phyloP scores from a whole-genome alignment of 179 eudicot genomes.

The Pouteria campechiana region DNA sequence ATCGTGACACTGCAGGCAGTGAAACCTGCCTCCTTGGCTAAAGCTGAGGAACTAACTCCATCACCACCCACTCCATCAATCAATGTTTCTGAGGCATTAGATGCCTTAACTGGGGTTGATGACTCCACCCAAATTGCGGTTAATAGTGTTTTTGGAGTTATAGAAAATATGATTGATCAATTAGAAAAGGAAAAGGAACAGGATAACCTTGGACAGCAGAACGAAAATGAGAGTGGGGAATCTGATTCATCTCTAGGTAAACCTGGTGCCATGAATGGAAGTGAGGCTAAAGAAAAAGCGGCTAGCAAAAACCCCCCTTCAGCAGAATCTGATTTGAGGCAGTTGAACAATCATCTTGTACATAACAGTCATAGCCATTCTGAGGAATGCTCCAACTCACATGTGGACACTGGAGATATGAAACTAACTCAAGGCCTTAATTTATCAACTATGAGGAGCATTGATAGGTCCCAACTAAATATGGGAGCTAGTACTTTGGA shows the following conservation, averaged over 20 bases:
- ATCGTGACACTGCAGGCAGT: too few species aligned
- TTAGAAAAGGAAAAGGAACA: slow-evolving; percentile 43
- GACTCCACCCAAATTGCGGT: slow-evolving; percentile 97
- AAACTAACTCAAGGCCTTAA: slow-evolving; percentile 7
- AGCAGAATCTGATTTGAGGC: too few species aligned
- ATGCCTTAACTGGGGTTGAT: slow-evolving; percentile 76
- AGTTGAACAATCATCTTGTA: slow-evolving; percentile 3
- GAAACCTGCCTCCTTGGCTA: slow-evolving; percentile 12
- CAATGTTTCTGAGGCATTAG: slow-evolving; percentile 69
- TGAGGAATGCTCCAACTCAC: slow-evolving; percentile 33
- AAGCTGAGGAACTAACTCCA: too few species aligned
- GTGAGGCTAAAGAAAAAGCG: slow-evolving; percentile 10
- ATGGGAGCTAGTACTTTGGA: slow-evolving; percentile 5
- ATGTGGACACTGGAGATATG: slow-evolving; percentile 12
- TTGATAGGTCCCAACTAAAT: slow-evolving; percentile 4
- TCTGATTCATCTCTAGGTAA: slow-evolving; percentile 14
- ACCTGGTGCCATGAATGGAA: slow-evolving; percentile 6
- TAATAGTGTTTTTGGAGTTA: slow-evolving; percentile 74
- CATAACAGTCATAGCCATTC: slow-evolving; percentile 6
- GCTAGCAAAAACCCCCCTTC: slow-evolving; percentile 16
- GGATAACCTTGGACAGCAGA: slow-evolving; percentile 14
- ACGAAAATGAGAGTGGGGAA: slow-evolving; percentile 10
- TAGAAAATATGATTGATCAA: slow-evolving; percentile 78
- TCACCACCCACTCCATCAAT: slow-evolving; percentile 46
- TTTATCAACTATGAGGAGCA: slow-evolving; percentile 4